phyloP scores from a whole-genome alignment of 495 filamentous ascomycete genomes.

The Penicillium psychrofluorescens region DNA sequence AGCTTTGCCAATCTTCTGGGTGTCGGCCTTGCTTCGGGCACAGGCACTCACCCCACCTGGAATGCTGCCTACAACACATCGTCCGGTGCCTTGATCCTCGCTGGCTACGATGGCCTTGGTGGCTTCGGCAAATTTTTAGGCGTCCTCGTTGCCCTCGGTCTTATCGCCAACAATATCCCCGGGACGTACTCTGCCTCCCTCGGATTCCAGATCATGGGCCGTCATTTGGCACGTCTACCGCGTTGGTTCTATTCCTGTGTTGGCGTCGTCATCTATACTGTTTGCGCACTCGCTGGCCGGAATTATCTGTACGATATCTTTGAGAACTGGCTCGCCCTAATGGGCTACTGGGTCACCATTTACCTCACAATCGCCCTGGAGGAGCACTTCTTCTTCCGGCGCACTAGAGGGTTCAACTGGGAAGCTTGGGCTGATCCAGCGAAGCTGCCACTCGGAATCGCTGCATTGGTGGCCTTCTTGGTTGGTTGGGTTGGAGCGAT shows the following conservation, averaged over 20 bases:
- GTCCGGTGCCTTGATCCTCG: constrained; percentile 53
- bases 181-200: constrained; percentile 65
- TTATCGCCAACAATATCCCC: constrained; percentile 64
- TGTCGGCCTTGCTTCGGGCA: constrained; percentile 61
- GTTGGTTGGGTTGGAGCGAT: constrained; percentile 64
- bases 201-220: constrained; percentile 59
- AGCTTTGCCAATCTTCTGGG: constrained; percentile 58
- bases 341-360: constrained; percentile 67
- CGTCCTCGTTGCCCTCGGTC: constrained; percentile 60
- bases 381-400: constrained; percentile 58
- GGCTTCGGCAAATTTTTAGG: constrained; percentile 67
- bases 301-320: constrained; percentile 59
- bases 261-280: constrained; percentile 51
- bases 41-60: constrained; percentile 45
- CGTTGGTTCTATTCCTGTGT: constrained; percentile 57
- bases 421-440: constrained; percentile 48
- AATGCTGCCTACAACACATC: constrained; percentile 42
- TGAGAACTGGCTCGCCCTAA: constrained; percentile 63
- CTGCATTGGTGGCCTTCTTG: constrained; percentile 55
- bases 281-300: constrained; percentile 58
- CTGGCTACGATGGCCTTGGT: constrained; percentile 53
- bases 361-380: constrained; percentile 57
- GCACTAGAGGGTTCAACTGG: constrained; percentile 50
- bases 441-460: constrained; percentile 56
- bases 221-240: constrained; percentile 48